Evolutionary conservation across 768 basidiomycete genomes (phyloP), one percentile per base, ranked within the genome.

Genomic region (Russula sp.): DNA sequence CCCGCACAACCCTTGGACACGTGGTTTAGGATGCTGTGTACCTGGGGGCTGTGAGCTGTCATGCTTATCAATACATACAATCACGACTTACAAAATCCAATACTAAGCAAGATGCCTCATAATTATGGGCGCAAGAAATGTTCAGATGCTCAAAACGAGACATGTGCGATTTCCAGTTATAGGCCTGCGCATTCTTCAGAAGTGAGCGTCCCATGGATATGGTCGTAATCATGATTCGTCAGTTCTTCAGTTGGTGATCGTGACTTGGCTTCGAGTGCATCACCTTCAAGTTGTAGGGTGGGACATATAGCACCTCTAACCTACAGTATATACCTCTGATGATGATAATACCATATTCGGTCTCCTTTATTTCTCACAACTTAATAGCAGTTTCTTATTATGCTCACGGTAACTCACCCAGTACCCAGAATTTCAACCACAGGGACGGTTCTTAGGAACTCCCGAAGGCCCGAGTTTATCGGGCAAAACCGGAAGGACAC

Each of bases 361-460:
- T 72, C 52, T 73, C 71, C 38, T 40, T 40, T 40, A 7, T 89
- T 20, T 36, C 36, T 36, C 34, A 36, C 13, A 36, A 3, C 4
- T 36, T 36, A 2, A 11, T 13, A 13, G 36, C 13, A 13, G 13
- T 13, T 36, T 13, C 36, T 90, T 89, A 62, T 81, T 87, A 71
- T 87, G 90, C 26, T 90, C 36, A 14, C 13, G 11, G 36, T 36
- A 36, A 36, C 36, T 36, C 89, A 69, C 92, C 87, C 1, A 80
- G 79, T 88, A 69, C 92, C 87, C 1, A 80, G 79, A 22, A 89
- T 71, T 5, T 87, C 82, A 8, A 91, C 85, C 28, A 72, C 70
- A 62, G 71, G 71, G 20, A 65, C 70, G n/a, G n/a, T n/a, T n/a
- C n/a, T n/a, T n/a, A n/a, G n/a, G n/a, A n/a, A n/a, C n/a, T n/a